A percentile compares a stretch with the other conserved stretches of the same genome.
Evolutionary conservation across 768 basidiomycete genomes (phyloP).

Genomic region (Rhizopogon rudus): DNA sequence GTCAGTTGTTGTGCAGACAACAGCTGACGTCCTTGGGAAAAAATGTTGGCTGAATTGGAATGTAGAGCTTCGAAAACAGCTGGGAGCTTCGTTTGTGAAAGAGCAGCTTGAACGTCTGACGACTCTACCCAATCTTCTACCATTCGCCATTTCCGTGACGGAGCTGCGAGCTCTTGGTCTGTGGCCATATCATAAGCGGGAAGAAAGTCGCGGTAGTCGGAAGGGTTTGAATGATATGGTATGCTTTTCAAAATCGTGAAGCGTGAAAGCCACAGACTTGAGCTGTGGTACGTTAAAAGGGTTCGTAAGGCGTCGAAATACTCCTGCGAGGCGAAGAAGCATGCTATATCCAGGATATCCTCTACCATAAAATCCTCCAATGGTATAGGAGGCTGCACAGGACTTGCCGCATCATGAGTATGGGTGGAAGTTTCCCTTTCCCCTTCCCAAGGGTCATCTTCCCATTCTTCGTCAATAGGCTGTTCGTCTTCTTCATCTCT

Average conservation of each 20-base stretch:
- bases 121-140: constrained; percentile 58
- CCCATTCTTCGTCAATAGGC: constrained; percentile 39
- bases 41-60: constrained; percentile 5
- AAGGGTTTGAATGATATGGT: constrained; percentile 68
- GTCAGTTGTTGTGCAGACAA: constrained; percentile 37
- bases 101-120: constrained; percentile 34
- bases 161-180: constrained; percentile 36
- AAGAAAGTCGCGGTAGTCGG: constrained; percentile 54
- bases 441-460: constrained; percentile 66
- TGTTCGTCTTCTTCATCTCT: constrained; percentile 18
- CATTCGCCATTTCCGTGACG: constrained; percentile 41
- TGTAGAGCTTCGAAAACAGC: constrained; percentile 8
- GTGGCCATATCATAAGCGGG: constrained; percentile 51
- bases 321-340: constrained; percentile 59
- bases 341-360: constrained; percentile 54
- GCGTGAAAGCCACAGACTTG: constrained; percentile 62
- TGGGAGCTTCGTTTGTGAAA: constrained; percentile 24
- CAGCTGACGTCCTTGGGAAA: constrained; percentile 5
- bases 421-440: constrained; percentile 22
- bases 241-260: constrained; percentile 66
- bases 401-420: constrained; percentile 17
- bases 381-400: constrained; percentile 38
- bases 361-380: constrained; percentile 61
- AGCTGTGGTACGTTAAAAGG: constrained; percentile 54
- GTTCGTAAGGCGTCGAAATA: constrained; percentile 53